Evolutionary conservation across 371 early-diverging fungal species (phyloP).

Genomic region (Mucor irregularis): DNA sequence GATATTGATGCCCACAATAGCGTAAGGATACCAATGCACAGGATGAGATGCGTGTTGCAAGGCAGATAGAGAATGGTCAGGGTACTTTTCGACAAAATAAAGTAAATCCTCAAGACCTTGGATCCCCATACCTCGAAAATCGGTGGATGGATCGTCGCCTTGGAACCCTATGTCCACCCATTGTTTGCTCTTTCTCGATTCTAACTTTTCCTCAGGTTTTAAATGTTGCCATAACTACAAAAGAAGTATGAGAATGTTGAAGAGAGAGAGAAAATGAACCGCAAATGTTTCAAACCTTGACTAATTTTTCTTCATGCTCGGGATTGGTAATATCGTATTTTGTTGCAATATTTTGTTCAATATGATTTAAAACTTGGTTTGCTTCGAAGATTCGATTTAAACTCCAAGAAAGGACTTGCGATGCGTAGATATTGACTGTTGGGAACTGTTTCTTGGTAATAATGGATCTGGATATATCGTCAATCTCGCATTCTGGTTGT

Average conservation of each 20-base stretch:
- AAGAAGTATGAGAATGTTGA: too few relatives aligned
- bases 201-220: constrained; percentile 61
- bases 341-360: constrained; percentile 67
- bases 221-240: constrained; percentile 70
- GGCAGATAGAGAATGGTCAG: constrained; percentile 47
- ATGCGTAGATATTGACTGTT: constrained; percentile 42
- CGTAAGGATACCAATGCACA: constrained; percentile 69
- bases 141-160: constrained; percentile 83
- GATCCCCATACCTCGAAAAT: constrained; percentile 87
- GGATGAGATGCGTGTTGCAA: constrained; percentile 31
- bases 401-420: constrained; percentile 53
- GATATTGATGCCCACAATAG: constrained; percentile 83
- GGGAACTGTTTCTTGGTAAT: constrained; percentile 57
- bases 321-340: constrained; percentile 65
- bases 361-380: constrained; percentile 54
- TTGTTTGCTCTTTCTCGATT: constrained; percentile 55
- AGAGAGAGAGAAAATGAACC: neutral
- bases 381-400: constrained; percentile 55
- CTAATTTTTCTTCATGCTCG: constrained; percentile 66
- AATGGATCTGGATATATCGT: constrained; percentile 41
- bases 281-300: constrained; percentile 43
- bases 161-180: constrained; percentile 84
- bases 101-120: constrained; percentile 76
- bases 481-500: constrained; percentile 34
- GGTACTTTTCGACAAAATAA: constrained; percentile 67